phyloP scores from a whole-genome alignment of 352 stramenopile species.

The Phytophthora podocarpi region DNA sequence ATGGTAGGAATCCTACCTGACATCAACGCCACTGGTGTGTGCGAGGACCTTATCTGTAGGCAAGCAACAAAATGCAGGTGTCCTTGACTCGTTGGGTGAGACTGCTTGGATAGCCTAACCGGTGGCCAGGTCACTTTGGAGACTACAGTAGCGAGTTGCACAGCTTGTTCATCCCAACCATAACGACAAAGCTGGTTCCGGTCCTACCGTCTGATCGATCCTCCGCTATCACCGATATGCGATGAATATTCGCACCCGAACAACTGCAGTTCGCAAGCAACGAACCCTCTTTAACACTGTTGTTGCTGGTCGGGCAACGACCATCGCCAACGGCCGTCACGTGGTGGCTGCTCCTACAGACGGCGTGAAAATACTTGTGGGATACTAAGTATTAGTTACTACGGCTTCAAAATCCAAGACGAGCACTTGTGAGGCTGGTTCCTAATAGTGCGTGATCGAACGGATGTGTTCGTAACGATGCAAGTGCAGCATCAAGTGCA shows the following conservation, averaged over 20 bases:
- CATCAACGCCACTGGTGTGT: not conserved
- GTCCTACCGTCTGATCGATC: not conserved
- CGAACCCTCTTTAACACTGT: too few relatives aligned
- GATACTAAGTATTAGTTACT: too few relatives aligned
- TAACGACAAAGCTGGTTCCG: not conserved
- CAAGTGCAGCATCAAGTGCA: not conserved
- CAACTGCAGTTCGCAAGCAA: too few relatives aligned
- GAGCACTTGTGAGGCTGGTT: too few relatives aligned
- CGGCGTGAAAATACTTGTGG: not conserved
- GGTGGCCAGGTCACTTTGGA: not conserved
- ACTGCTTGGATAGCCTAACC: constrained; percentile 1
- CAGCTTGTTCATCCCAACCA: constrained; percentile 13
- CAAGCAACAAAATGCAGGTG: not conserved
- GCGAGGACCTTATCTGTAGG: too few relatives aligned
- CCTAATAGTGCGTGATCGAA: not conserved
- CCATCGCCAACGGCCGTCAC: too few relatives aligned
- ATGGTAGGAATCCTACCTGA: too few relatives aligned
- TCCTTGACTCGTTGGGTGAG: constrained; percentile 8
- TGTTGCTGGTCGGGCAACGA: too few relatives aligned
- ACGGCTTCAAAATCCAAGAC: not conserved
- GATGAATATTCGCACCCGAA: too few relatives aligned
- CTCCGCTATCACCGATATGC: too few relatives aligned
- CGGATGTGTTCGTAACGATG: not conserved
- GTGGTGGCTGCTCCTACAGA: not conserved
- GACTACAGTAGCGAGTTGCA: constrained; percentile 7